Base-by-base conservation (phyloP, 2,329 filamentous ascomycete genomes). In the Penicillium sp. region DNA sequence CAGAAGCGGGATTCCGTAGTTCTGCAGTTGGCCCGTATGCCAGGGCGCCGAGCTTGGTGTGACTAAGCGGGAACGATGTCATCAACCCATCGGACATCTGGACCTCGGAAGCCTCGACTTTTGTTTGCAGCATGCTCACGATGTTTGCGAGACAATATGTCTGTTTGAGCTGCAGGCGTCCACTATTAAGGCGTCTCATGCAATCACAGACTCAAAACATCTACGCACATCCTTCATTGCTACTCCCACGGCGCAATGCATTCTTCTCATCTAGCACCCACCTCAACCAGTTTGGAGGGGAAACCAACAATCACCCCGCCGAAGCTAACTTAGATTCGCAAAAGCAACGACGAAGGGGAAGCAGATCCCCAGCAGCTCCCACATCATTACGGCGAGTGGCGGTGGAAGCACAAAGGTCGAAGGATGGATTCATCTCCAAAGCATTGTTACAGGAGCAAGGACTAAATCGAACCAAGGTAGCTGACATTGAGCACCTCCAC, bases 301-400 rank as follows among this genome's bases (percentile, higher is more conserved):
- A 59, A 9, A 57, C 57, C 24, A 52, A 51, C 8, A 61, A 66
- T 24, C 43, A 50, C 5, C 43, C 57, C 5, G 54, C 56, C 16
- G 62, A 65, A 18, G 38, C 49, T 14, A 34, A 52, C 14, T 34
- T 53, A 14, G 65, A 70, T 36, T 47, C 56, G 4, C 69, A 70
- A 43, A 71, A 72, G 16, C 67, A 75, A 63, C 80, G 78, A 65
- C 78, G 80, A 53, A 82, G 83, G 59, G 70, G 73, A 6, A 67
- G 71, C n/a, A 74, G 82, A 57, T 76, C 77, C 22, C 77, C 82
- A 3, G 78, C 80, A 22, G 77, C 84, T 43, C 89, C 91, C 62
- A 89, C 87, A 58, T 94, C 91, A 2, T 79, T 97, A 31, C 86
- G 93, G 52, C 84, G 92, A 55, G 91, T 96, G 11, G 91, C 92